Base-by-base conservation (phyloP, 1,284 basidiomycete species). In the Ganoderma boninense region DNA sequence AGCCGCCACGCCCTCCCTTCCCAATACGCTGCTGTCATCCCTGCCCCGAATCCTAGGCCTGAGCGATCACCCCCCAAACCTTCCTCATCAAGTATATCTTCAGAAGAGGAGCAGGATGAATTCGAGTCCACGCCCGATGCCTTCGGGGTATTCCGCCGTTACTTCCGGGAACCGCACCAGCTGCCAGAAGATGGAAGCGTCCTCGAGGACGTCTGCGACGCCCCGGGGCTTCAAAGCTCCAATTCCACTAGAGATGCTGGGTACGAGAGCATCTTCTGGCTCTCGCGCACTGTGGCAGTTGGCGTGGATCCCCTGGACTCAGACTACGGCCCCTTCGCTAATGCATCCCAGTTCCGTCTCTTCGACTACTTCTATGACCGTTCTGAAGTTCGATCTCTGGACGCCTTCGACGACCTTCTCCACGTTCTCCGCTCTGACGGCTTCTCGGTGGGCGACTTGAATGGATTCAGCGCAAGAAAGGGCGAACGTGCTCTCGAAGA, bases 331-430 rank as follows among this genome's bases (percentile, higher is more conserved):
- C 56, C 56, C 0, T 57, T 57, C 16, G 32, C 26, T 3, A 57
- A 57, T 18, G 32, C 56, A 16, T 57, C 56, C 0, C 56, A 57
- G 3, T 57, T 57, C 32, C 56, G 56, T 0, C 4, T 57, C 4
- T 32, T 35, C 56, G 56, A 57, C 56, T 20, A 57, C 18, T 57
- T 57, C 56, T 57, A 57, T 5, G 56, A 35, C 16, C 56, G 56
- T 5, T 18, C 56, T 0, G 56, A 57, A 7, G 32, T 35, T 6
- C 26, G 26, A 0, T 57, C 56, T 6, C 56, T 18, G 2, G 32
- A 35, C 2, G 56, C 56, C 16, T 35, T 57, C 16, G 56, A 57
- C 14, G 56, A 57, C 18, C 56, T 57, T 18, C 13, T 57, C 0
- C 32, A 32, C 16, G 16, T 57, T 16, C 13, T 57, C 2, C 56